Conservation (phyloP, 495 filamentous ascomycete genomes). For the Penicillium crystallinum region DNA sequence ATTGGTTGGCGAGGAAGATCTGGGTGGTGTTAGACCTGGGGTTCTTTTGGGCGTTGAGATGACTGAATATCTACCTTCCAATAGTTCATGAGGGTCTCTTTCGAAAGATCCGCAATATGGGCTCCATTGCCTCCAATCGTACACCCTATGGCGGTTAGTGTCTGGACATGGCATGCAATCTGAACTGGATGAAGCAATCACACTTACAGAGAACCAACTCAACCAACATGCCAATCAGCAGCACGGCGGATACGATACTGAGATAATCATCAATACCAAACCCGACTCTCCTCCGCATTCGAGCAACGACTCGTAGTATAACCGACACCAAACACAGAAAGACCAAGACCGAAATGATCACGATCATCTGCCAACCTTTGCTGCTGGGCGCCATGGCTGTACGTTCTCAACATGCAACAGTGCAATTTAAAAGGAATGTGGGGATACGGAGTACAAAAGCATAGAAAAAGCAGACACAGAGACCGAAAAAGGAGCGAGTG, state of each 20-base stretch:
- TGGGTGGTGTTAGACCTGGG: constrained; percentile 12
- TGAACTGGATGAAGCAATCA: too few species aligned
- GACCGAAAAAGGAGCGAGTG: constrained; percentile 1
- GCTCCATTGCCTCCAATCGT: constrained; percentile 34
- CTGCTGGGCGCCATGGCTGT: constrained; percentile 26
- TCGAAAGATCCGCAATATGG: constrained; percentile 19
- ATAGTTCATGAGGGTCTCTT: constrained; percentile 29
- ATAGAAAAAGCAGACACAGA: not conserved
- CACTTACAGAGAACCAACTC: constrained; percentile 35
- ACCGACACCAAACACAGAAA: constrained; percentile 33
- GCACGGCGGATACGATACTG: constrained; percentile 25
- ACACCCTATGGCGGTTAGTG: constrained; percentile 27
- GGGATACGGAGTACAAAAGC: too few species aligned
- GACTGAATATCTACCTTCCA: constrained; percentile 26
- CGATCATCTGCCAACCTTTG: constrained; percentile 33
- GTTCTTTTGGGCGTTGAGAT: not conserved
- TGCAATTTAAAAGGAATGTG: constrained; percentile 1
- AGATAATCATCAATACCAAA: constrained; percentile 42
- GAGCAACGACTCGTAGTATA: constrained; percentile 33
- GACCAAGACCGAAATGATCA: constrained; percentile 34
- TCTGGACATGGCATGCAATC: not conserved
- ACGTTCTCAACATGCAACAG: not conserved
- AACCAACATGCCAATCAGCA: constrained; percentile 33
- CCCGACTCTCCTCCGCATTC: constrained; percentile 32
- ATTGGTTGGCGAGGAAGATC: constrained; percentile 44